These are phyloP conservation scores for Hygrocybe punicea DNA, from an alignment of 768 basidiomycete species.

Conservation along the genomic window DNA sequence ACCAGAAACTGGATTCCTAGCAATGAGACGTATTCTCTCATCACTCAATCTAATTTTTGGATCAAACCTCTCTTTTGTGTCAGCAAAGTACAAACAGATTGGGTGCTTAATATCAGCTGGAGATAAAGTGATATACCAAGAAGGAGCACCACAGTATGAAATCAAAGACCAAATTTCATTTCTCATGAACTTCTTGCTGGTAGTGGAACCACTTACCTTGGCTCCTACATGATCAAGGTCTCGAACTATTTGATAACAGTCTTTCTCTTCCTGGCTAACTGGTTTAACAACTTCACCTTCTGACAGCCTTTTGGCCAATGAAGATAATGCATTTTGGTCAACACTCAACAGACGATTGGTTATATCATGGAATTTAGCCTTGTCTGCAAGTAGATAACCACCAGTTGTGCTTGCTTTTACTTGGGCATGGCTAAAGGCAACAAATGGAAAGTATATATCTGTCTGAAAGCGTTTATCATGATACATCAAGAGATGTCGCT, in stretches of 20 bases:
- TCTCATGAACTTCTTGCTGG: conserved; percentile 19
- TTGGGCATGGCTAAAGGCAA: conserved; percentile 41
- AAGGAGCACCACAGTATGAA: conserved; percentile 18
- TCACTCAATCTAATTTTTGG: conserved; percentile 5
- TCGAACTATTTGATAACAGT: conserved; percentile 32
- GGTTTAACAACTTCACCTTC: conserved; percentile 24
- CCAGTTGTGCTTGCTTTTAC: conserved; percentile 27
- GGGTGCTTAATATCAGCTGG: not conserved
- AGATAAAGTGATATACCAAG: conserved; percentile 16
- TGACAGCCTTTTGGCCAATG: conserved; percentile 19
- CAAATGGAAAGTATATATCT: conserved; percentile 35
- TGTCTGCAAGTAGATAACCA: conserved; percentile 28
- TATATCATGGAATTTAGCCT: conserved; percentile 24
- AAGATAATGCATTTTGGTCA: conserved; percentile 19
- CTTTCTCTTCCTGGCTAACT: conserved; percentile 30
- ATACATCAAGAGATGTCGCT: conserved; percentile 30
- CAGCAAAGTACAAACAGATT: conserved; percentile 32
- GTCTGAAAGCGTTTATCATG: conserved; percentile 40
- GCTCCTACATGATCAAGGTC: conserved; percentile 36
- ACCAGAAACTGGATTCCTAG: conserved; percentile 8
- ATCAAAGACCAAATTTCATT: conserved; percentile 17
- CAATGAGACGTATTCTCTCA: conserved; percentile 22
- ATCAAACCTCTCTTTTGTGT: conserved; percentile 14
- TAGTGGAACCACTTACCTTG: conserved; percentile 28
- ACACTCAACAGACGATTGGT: conserved; percentile 18